phyloP scores from a whole-genome alignment of 1,284 basidiomycete genomes.

The Ustilago cynodontis region DNA sequence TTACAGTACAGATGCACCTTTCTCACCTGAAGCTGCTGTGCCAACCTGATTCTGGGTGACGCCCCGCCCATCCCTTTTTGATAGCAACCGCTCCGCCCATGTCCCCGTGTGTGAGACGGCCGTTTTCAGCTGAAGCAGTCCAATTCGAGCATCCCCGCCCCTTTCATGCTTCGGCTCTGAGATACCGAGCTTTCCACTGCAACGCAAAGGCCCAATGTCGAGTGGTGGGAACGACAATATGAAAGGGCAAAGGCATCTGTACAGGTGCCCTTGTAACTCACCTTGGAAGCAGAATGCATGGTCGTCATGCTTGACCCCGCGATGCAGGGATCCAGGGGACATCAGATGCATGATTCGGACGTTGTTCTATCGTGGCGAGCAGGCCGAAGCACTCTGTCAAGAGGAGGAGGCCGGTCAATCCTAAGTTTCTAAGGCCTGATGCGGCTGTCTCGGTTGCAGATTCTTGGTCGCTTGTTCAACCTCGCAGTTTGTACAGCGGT shows the following conservation, averaged over 20 bases:
- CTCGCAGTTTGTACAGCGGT: not conserved
- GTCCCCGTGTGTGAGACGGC: not conserved
- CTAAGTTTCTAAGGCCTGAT: not conserved
- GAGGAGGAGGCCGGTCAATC: not conserved
- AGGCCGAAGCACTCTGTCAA: too few species aligned
- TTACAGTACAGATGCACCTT: not conserved
- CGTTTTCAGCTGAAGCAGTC: not conserved
- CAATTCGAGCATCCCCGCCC: not conserved
- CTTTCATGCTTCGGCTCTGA: slow-evolving; percentile 1
- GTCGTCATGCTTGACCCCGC: slow-evolving; percentile 1
- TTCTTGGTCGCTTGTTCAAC: not conserved
- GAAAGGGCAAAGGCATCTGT: too few species aligned
- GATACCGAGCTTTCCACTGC: not conserved
- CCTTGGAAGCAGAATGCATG: not conserved
- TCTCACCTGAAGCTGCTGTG: not conserved
- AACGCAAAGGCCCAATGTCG: not conserved
- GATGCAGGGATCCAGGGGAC: not conserved
- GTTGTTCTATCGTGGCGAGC: not conserved
- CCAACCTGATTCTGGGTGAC: too few species aligned
- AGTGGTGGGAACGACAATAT: too few species aligned
- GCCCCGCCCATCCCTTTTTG: not conserved
- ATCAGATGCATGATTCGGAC: slow-evolving; percentile 1
- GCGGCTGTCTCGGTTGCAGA: not conserved
- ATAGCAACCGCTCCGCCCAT: not conserved
- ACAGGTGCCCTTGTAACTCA: too few species aligned